Evolutionary conservation across 1,284 basidiomycete genomes (phyloP).

Genomic region (Neolentinus lepideus): DNA sequence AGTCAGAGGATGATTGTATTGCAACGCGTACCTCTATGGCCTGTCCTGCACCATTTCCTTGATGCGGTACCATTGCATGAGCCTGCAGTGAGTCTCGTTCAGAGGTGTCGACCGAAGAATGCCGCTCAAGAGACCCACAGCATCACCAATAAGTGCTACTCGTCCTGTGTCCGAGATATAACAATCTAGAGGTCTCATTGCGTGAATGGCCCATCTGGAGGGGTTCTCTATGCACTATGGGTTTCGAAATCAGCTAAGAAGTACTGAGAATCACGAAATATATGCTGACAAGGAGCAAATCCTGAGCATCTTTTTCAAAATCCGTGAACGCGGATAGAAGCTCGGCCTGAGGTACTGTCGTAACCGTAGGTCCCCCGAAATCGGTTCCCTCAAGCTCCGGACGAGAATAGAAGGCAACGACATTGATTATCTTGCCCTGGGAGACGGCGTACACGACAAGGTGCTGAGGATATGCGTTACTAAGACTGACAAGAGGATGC

Average conservation of each 20-base stretch:
- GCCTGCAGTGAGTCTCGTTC: constrained; percentile 14
- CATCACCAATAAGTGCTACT: constrained; percentile 22
- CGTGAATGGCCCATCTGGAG: constrained; percentile 25
- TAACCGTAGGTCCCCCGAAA: constrained; percentile 21
- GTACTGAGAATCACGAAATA: neutral
- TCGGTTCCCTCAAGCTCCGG: constrained; percentile 17
- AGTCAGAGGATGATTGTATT: neutral
- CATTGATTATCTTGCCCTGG: constrained; percentile 21
- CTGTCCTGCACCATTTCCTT: constrained; percentile 27
- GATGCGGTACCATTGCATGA: constrained; percentile 26
- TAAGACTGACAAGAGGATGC: neutral
- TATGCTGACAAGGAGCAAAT: constrained; percentile 19
- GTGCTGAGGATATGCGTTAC: constrained; percentile 15
- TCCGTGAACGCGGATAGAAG: constrained; percentile 17
- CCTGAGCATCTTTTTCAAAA: constrained; percentile 25
- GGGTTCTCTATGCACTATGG: constrained; percentile 21
- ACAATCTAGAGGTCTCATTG: constrained; percentile 16
- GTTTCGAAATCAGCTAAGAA: neutral
- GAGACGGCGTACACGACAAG: constrained; percentile 26
- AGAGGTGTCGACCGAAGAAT: neutral
- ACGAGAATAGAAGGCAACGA: constrained; percentile 20
- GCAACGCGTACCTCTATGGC: constrained; percentile 22
- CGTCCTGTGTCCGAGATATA: constrained; percentile 15
- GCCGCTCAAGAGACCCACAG: constrained; percentile 11
- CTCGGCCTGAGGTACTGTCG: constrained; percentile 17